Evolutionary conservation across 2,329 filamentous ascomycete genomes (phyloP), one percentile per base, ranked within the genome.

Genomic region (Curvularia verruculosa): DNA sequence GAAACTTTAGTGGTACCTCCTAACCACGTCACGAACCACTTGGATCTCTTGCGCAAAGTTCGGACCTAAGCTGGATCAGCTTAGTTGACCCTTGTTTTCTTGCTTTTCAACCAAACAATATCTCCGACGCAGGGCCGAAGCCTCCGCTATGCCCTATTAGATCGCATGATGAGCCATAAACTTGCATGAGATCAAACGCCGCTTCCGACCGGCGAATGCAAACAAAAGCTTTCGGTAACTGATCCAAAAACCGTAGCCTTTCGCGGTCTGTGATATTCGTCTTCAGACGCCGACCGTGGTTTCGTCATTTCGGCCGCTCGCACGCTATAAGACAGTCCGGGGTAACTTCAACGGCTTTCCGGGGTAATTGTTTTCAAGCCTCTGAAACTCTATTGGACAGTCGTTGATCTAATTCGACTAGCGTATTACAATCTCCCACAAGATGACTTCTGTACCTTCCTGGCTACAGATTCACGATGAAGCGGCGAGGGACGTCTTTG

Each of bases 401-500:
- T 19, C 12, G 15, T 21, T 31, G 18, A 15, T 18, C 41, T 29
- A 19, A 21, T 18, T 9, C 26, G 7, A 29, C n/a, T 46, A 31
- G 43, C 28, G 28, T 12, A 13, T 31, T 5, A 15, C 41, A 13
- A 31, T 29, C 7, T 18, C 39, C 7, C 13, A 28, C 36, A 34
- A n/a, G n/a, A 51, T 51, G 49, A 26, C 13, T 51, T 10, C 51
- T 19, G 19, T 43, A 4, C 54, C 56, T 41, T 43, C 48, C 12
- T 43, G 45, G 19, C 46, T 65, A 19, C 49, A 40, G 39, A 44
- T 62, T 2, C 53, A 55, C 36, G 50, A 64, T 19, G 34, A 56
- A 36, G 39, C 55, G 10, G 62, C 57, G 47, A 31, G 49, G 23
- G n/a, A 41, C 13, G 39, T 65, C 10, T 49, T 65, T 5, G 54